Conservation (phyloP, 345 rosid genomes). For the Populus ilicifolia region DNA sequence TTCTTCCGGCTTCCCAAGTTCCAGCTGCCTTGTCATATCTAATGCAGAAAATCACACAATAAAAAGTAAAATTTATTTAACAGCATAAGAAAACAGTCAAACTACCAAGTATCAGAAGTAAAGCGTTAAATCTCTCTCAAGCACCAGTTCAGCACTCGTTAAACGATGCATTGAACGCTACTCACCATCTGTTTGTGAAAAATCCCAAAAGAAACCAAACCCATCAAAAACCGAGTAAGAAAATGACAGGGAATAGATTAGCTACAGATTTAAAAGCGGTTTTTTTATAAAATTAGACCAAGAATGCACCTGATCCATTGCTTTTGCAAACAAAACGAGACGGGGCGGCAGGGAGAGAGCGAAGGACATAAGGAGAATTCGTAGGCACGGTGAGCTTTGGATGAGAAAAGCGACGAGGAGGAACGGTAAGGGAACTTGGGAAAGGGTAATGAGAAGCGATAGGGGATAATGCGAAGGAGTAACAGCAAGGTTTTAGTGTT, state of each 20-base stretch:
- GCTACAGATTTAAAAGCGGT: not conserved
- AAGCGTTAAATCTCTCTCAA: too few species aligned
- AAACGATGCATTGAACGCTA: not conserved
- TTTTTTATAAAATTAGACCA: too few species aligned
- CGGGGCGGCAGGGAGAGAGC: slow-evolving; percentile 4
- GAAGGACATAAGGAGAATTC: not conserved
- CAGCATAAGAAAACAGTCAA: too few species aligned
- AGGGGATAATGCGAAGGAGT: slow-evolving; percentile 1
- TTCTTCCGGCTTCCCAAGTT: slow-evolving; percentile 48
- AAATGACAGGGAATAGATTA: too few species aligned
- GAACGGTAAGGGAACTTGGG: not conserved
- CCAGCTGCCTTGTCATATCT: slow-evolving; percentile 63
- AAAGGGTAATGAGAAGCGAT: slow-evolving; percentile 5
- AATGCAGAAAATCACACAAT: not conserved
- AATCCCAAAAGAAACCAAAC: not conserved
- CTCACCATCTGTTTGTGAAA: slow-evolving; percentile 27
- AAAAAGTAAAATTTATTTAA: too few species aligned
- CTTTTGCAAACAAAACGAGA: slow-evolving; percentile 23
- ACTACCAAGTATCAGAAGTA: too few species aligned
- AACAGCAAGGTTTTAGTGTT: slow-evolving; percentile 5
- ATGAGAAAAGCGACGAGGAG: not conserved
- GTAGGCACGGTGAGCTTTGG: slow-evolving; percentile 1
- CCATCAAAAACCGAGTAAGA: not conserved
- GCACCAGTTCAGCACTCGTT: not conserved
- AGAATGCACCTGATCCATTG: slow-evolving; percentile 27